Percentiles rank a stretch among this genome's conserved stretches.
Evolutionary conservation across 345 rosid genomes (phyloP).

Genomic region (Cardamine occulta): DNA sequence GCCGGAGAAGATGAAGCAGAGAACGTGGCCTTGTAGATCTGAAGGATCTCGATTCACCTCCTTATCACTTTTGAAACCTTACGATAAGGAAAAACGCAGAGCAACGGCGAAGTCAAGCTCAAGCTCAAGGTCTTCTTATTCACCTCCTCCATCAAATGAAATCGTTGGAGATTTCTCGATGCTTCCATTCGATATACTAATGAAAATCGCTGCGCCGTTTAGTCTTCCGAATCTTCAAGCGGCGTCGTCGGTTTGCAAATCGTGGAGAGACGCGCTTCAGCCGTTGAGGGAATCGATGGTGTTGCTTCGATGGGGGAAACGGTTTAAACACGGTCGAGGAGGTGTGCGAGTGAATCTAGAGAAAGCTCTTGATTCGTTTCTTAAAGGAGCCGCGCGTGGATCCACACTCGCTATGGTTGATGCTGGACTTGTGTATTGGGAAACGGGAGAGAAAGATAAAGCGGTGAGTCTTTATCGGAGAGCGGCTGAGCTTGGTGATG

Average conservation of each 20-base stretch:
- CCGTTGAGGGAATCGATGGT: constrained; percentile 90
- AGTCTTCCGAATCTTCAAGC: constrained; percentile 64
- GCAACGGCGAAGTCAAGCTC: constrained; percentile 26
- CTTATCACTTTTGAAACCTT: constrained; percentile 31
- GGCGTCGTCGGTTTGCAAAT: constrained; percentile 74
- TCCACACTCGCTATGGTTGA: constrained; percentile 98
- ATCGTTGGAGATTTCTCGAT: constrained; percentile 56
- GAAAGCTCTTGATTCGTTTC: constrained; percentile 80
- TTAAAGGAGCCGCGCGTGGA: constrained; percentile 83
- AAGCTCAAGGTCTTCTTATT: constrained; percentile 17
- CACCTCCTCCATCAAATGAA: constrained; percentile 14
- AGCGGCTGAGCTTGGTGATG: constrained; percentile 85
- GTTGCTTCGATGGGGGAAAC: constrained; percentile 76
- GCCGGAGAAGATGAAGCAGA: constrained; percentile 53
- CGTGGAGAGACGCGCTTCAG: constrained; percentile 83
- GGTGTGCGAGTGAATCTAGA: constrained; percentile 64
- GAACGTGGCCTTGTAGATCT: constrained; percentile 60
- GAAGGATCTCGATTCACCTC: constrained; percentile 50
- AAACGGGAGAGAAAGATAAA: constrained; percentile 58
- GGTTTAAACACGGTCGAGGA: constrained; percentile 83
- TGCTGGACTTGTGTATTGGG: constrained; percentile 92
- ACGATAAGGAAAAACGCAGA: constrained; percentile 35
- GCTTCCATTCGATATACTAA: constrained; percentile 74
- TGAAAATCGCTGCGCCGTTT: constrained; percentile 68
- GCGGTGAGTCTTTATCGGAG: constrained; percentile 61